Conservation (phyloP, 140 eudicot genomes). For the Stevia rebaudiana region DNA sequence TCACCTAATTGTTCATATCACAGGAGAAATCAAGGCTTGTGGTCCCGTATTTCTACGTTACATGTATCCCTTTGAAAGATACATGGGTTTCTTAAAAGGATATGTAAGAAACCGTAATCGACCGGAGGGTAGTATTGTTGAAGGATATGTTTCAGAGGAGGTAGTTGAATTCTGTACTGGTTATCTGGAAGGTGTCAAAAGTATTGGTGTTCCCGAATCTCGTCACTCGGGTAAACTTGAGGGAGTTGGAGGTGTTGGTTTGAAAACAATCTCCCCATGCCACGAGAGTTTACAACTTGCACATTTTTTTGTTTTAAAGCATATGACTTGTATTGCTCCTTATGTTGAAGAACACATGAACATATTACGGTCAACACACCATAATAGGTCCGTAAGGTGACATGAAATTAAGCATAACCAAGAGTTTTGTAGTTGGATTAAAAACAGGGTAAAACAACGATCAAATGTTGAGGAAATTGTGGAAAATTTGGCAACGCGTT, state of each 20-base stretch:
- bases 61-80: conserved; percentile 8
- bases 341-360: not conserved
- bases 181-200: not conserved
- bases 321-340: not conserved
- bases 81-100: no score
- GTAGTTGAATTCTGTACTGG: not conserved
- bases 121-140: conserved; percentile 4
- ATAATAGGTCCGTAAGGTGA: no score
- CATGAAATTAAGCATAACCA: no score
- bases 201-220: not conserved
- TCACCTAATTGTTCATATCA: not conserved
- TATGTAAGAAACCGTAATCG: conserved; percentile 9
- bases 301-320: not conserved
- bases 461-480: no score
- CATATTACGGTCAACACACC: not conserved
- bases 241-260: not conserved
- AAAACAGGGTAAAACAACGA: no score
- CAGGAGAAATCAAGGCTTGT: not conserved
- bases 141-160: conserved; percentile 10
- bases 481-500: no score
- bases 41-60: not conserved
- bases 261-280: not conserved
- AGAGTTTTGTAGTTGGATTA: no score
- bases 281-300: not conserved
- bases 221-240: not conserved